These are phyloP conservation scores for Penicillium corylophilum DNA, from an alignment of 2,329 filamentous ascomycete species.

Conservation along the genomic window DNA sequence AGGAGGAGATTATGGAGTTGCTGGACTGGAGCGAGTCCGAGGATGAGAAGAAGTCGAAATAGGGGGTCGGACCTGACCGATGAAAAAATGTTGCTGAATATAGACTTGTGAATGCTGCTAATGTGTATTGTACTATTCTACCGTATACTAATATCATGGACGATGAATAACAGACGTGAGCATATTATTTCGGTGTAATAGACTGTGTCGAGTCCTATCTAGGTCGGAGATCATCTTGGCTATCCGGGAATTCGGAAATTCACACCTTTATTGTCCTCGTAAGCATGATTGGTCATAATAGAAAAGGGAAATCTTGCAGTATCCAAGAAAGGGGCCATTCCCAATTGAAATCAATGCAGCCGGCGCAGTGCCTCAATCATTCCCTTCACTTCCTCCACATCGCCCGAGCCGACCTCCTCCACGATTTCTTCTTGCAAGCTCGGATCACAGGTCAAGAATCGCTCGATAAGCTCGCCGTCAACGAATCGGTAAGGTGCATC, in stretches of 20 bases:
- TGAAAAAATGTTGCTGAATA: not conserved
- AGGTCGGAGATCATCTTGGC: not conserved
- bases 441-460: slow-evolving; percentile 72
- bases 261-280: not conserved
- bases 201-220: too few species aligned
- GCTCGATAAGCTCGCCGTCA: slow-evolving; percentile 86
- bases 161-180: not conserved
- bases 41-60: slow-evolving; percentile 24
- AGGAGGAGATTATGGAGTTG: slow-evolving; percentile 74
- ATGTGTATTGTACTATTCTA: not conserved
- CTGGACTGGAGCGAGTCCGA: slow-evolving; percentile 54
- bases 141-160: not conserved
- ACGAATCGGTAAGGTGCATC: slow-evolving; percentile 83
- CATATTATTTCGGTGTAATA: not conserved
- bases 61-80: not conserved
- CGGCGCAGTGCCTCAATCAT: slow-evolving; percentile 59
- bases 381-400: slow-evolving; percentile 60
- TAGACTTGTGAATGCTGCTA: not conserved
- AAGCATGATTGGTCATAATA: not conserved
- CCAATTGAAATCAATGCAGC: slow-evolving; percentile 38
- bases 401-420: slow-evolving; percentile 50
- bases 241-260: not conserved
- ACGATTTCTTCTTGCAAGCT: slow-evolving; percentile 56
- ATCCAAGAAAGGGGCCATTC: not conserved
- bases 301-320: not conserved